Percentiles rank a stretch among this genome's conserved stretches.
Conservation (phyloP, 2,329 filamentous ascomycete genomes). For the Lecanoromycetidae sp. region DNA sequence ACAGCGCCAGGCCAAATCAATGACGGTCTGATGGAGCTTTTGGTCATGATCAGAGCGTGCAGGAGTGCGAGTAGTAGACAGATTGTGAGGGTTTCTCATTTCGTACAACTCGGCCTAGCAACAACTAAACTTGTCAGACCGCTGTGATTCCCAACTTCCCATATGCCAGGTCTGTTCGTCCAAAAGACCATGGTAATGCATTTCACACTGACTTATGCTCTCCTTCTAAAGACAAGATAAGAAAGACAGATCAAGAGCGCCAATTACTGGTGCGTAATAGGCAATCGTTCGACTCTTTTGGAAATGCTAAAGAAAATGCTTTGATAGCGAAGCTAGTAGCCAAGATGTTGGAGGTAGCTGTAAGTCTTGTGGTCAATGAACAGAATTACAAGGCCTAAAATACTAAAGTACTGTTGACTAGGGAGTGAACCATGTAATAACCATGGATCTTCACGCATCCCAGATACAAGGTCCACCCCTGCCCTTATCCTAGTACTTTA, state of each 20-base stretch:
- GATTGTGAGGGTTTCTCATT: slow-evolving; percentile 89
- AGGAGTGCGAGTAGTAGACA: slow-evolving; percentile 72
- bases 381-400: neutral
- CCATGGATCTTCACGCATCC: slow-evolving; percentile 88
- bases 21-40: slow-evolving; percentile 91
- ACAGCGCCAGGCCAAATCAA: slow-evolving; percentile 94
- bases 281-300: neutral
- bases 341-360: slow-evolving; percentile 1
- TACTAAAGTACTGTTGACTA: neutral
- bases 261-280: slow-evolving; percentile 69
- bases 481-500: neutral
- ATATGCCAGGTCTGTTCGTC: neutral
- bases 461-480: slow-evolving; percentile 54
- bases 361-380: neutral
- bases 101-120: neutral
- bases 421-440: slow-evolving; percentile 64
- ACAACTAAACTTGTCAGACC: neutral
- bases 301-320: neutral
- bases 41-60: slow-evolving; percentile 97
- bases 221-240: slow-evolving; percentile 53
- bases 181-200: neutral
- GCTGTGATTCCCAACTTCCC: neutral
- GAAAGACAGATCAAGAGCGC: slow-evolving; percentile 91
- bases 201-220: neutral
- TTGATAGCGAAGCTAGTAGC: neutral